phyloP scores from a whole-genome alignment of 495 filamentous ascomycete genomes.

The Elasticomyces elasticus region DNA sequence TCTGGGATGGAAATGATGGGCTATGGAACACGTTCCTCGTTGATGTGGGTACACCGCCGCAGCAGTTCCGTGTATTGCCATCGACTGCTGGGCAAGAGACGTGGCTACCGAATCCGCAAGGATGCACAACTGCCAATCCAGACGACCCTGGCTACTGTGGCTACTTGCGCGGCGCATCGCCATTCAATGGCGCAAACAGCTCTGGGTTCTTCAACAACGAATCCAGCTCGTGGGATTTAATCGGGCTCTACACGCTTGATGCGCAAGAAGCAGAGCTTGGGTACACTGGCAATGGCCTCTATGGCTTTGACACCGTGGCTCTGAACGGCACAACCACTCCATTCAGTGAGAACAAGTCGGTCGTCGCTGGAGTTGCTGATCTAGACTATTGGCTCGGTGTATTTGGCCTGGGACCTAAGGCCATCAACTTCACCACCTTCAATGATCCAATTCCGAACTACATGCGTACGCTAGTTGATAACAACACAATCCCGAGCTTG shows the following conservation, averaged over 20 bases:
- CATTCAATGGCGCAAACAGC: constrained; percentile 5
- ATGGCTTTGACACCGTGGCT: constrained; percentile 44
- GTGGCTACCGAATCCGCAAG: constrained; percentile 33
- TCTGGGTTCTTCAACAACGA: constrained; percentile 19
- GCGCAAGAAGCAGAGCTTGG: background rate
- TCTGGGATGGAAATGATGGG: constrained; percentile 47
- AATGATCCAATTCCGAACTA: constrained; percentile 41
- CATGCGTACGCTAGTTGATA: constrained; percentile 15
- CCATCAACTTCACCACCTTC: constrained; percentile 39
- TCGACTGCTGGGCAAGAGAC: constrained; percentile 39
- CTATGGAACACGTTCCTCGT: constrained; percentile 44
- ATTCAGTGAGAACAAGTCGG: constrained; percentile 38
- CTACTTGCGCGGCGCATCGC: constrained; percentile 3
- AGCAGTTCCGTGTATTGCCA: constrained; percentile 37
- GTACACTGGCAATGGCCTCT: constrained; percentile 30
- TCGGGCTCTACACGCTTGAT: constrained; percentile 26
- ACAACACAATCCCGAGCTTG: constrained; percentile 22
- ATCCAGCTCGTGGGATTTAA: constrained; percentile 24
- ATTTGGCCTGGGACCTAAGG: constrained; percentile 45
- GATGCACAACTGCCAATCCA: constrained; percentile 25
- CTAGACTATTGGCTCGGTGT: constrained; percentile 44
- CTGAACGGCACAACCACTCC: constrained; percentile 33
- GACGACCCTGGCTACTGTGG: no score
- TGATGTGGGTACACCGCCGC: constrained; percentile 40
- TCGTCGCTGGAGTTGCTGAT: constrained; percentile 38